Conservation (phyloP, 2,329 filamentous ascomycete species). For the Myriosclerotinia scirpicola region DNA sequence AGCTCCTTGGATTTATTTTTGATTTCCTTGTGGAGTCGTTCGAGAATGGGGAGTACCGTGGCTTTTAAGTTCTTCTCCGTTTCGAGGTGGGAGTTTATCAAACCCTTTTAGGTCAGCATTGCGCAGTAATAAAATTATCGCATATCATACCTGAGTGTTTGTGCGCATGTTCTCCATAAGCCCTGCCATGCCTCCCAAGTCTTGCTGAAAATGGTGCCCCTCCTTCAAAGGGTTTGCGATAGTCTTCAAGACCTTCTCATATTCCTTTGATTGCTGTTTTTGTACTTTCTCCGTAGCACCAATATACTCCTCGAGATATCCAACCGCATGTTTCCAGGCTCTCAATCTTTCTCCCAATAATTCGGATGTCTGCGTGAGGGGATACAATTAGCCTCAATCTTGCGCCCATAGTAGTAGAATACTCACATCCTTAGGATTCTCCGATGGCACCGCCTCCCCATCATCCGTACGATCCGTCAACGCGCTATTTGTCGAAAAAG, state of each 20-base stretch:
- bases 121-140: not conserved
- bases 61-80: constrained; percentile 89
- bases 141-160: constrained; percentile 69
- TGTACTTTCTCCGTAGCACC: constrained; percentile 82
- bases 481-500: constrained; percentile 33
- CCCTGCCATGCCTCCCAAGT: constrained; percentile 79
- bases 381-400: not conserved
- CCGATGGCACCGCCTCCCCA: constrained; percentile 38
- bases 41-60: constrained; percentile 81
- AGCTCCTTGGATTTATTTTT: constrained; percentile 96
- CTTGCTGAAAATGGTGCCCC: constrained; percentile 90
- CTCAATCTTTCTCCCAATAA: constrained; percentile 84
- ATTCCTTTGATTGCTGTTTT: constrained; percentile 84
- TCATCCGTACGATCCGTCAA: constrained; percentile 33
- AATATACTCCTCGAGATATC: constrained; percentile 89
- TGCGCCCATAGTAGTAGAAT: not conserved
- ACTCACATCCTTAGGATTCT: constrained; percentile 39
- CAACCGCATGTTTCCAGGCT: constrained; percentile 94
- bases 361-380: constrained; percentile 62
- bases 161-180: constrained; percentile 92
- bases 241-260: constrained; percentile 91
- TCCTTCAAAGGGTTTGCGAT: constrained; percentile 84
- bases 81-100: constrained; percentile 86
- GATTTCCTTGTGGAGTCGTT: constrained; percentile 91
- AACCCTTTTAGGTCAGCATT: constrained; percentile 52